Percentiles rank a stretch among this genome's conserved stretches.
Evolutionary conservation across 176 grass and related monocot species (phyloP).

Genomic region (Stipa capillata): DNA sequence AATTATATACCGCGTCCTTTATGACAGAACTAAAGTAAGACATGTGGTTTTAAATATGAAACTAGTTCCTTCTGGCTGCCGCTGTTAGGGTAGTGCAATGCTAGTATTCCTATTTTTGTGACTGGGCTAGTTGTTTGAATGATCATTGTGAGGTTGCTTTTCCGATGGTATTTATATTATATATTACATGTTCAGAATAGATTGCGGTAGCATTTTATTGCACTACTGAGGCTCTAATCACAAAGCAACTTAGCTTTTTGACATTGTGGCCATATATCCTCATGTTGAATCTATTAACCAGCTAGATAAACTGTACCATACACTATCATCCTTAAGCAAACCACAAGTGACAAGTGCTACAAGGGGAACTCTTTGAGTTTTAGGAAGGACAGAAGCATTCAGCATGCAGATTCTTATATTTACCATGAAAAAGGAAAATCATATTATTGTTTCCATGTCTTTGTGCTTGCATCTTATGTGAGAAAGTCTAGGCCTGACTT

Average conservation of each 20-base stretch:
- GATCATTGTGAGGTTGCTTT: not conserved
- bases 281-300: not conserved
- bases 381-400: not conserved
- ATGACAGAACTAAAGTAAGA: not conserved
- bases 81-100: not conserved
- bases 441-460: not conserved
- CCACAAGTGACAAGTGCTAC: not conserved
- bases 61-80: not conserved
- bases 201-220: not conserved
- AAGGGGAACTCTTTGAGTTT: not conserved
- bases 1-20: not conserved
- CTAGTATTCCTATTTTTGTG: not conserved
- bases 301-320: not conserved
- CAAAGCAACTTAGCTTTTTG: not conserved
- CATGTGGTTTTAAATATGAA: not conserved
- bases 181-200: not conserved
- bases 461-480: not conserved
- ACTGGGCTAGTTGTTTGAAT: not conserved
- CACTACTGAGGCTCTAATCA: not conserved
- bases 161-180: slow-evolving; percentile 2
- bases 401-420: not conserved
- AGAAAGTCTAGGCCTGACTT: not conserved
- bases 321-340: not conserved
- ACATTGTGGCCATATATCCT: not conserved
- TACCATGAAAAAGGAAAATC: not conserved